Evolutionary conservation across 257 asterid genomes (phyloP).

Genomic region (Solanum tarijense): DNA sequence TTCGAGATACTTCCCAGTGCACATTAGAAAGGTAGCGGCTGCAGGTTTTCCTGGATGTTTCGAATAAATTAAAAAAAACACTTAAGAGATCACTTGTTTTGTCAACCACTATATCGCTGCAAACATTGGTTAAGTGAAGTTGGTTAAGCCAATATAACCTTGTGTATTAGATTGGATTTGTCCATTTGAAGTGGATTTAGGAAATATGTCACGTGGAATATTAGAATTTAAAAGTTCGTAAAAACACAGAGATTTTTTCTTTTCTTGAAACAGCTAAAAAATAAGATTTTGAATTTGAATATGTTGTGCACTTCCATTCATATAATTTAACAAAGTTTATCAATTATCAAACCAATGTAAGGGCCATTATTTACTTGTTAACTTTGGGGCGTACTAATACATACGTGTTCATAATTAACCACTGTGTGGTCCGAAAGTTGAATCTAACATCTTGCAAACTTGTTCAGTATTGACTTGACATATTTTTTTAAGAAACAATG

Average conservation of each 20-base stretch:
- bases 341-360: background rate
- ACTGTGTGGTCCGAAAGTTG: background rate
- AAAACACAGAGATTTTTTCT: background rate
- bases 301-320: too few relatives aligned
- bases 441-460: background rate
- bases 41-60: background rate
- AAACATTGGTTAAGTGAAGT: background rate
- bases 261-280: too few relatives aligned
- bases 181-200: background rate
- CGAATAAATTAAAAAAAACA: background rate
- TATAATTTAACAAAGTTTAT: background rate
- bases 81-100: background rate
- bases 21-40: background rate
- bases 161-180: background rate
- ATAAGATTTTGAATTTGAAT: too few relatives aligned
- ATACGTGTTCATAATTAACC: background rate
- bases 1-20: background rate
- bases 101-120: background rate
- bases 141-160: background rate
- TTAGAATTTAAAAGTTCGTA: background rate
- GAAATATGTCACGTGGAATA: too few relatives aligned
- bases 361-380: background rate
- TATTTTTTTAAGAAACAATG: background rate
- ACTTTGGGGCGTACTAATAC: background rate
- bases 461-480: too few relatives aligned